These are phyloP conservation scores for Akebia trifoliata DNA, from an alignment of 164 flowering plant genomes.

Conservation along the genomic window DNA sequence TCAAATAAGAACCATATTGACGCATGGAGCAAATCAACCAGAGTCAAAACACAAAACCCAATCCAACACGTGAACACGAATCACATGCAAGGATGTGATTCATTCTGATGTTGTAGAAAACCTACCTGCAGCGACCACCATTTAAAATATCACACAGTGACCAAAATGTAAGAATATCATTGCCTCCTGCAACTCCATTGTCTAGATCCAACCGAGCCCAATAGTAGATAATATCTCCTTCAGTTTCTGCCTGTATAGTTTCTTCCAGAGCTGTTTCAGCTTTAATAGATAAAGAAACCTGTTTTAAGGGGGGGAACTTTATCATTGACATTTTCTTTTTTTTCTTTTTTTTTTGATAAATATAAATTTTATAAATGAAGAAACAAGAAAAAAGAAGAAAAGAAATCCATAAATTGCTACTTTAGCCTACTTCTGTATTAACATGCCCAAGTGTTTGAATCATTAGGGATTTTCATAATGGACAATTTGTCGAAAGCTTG, in stretches of 20 bases:
- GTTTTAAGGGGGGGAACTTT: constrained; percentile 18
- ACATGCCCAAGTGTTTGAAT: too few species aligned
- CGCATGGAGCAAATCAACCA: too few species aligned
- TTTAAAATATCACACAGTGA: constrained; percentile 85
- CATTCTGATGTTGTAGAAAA: neutral
- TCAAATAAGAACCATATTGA: too few species aligned
- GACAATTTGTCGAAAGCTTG: too few species aligned
- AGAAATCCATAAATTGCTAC: too few species aligned
- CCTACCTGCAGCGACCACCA: constrained; percentile 84
- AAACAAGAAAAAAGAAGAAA: too few species aligned
- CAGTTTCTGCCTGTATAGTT: constrained; percentile 39
- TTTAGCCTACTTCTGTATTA: too few species aligned
- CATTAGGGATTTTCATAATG: too few species aligned
- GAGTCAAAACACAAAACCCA: neutral
- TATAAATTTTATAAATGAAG: too few species aligned
- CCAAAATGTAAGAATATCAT: constrained; percentile 66
- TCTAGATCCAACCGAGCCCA: constrained; percentile 65
- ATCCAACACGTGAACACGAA: neutral
- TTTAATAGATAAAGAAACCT: constrained; percentile 67
- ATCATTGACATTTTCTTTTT: too few species aligned
- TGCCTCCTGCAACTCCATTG: constrained; percentile 30
- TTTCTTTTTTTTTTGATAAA: too few species aligned
- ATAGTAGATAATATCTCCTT: constrained; percentile 80
- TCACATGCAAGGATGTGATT: neutral
- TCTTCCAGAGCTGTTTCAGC: constrained; percentile 80